Percentiles rank a stretch among this genome's conserved stretches.
phyloP scores from a whole-genome alignment of 2,329 filamentous ascomycete species.

The Mollisia scopiformis region DNA sequence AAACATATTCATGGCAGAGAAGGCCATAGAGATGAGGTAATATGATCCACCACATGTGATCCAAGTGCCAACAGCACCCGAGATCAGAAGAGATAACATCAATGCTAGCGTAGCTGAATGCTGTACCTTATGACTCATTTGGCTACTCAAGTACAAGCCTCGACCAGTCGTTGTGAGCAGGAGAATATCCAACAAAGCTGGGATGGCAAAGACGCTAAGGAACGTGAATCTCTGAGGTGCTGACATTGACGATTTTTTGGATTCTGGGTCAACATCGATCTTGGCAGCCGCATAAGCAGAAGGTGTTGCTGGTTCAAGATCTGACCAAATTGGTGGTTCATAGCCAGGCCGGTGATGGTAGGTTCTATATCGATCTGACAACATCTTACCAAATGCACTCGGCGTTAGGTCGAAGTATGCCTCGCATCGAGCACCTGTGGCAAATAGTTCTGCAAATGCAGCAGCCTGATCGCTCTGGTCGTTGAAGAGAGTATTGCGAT shows the following conservation, averaged over 20 bases:
- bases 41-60: constrained; percentile 23
- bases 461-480: constrained; percentile 64
- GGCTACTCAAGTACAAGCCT: constrained; percentile 19
- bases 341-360: constrained; percentile 49
- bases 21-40: constrained; percentile 24
- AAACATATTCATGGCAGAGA: constrained; percentile 24
- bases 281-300: constrained; percentile 54
- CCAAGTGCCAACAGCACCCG: constrained; percentile 23
- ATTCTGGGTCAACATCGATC: constrained; percentile 52
- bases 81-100: constrained; percentile 21
- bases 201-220: constrained; percentile 59
- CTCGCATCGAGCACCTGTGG: constrained; percentile 64
- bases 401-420: constrained; percentile 61
- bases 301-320: constrained; percentile 50
- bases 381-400: constrained; percentile 47
- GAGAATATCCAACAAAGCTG: constrained; percentile 20
- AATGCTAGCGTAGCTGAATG: constrained; percentile 19
- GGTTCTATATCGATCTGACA: constrained; percentile 38
- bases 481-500: constrained; percentile 64
- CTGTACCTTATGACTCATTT: constrained; percentile 13
- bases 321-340: constrained; percentile 52
- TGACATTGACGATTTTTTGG: constrained; percentile 47
- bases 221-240: constrained; percentile 38
- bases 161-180: constrained; percentile 20
- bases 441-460: constrained; percentile 65